Evolutionary conservation across 345 rosid genomes (phyloP).

Genomic region (Brassica incana): DNA sequence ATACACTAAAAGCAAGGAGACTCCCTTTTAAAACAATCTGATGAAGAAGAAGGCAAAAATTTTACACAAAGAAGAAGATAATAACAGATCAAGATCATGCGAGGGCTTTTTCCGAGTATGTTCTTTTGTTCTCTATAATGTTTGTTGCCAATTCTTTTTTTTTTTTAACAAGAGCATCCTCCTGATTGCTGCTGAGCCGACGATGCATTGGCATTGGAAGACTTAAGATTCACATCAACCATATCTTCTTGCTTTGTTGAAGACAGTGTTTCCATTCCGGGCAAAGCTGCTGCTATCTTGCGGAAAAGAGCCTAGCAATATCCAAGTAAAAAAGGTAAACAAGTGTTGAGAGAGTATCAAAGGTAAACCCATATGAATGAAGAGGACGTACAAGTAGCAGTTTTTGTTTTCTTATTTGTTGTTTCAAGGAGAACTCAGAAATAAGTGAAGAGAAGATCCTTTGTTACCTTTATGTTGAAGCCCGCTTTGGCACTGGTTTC

Average conservation of each 20-base stretch:
- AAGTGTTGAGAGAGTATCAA: no score
- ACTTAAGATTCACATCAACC: conserved; percentile 92
- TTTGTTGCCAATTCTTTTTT: not conserved
- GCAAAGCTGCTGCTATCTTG: conserved; percentile 90
- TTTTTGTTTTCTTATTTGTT: not conserved
- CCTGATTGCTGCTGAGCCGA: conserved; percentile 69
- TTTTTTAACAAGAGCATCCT: conserved; percentile 71
- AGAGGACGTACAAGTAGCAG: no score
- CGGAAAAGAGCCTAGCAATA: conserved; percentile 67
- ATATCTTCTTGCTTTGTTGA: conserved; percentile 88
- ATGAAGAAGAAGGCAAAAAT: conserved; percentile 33
- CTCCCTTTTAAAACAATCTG: conserved; percentile 16
- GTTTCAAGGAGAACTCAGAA: not conserved
- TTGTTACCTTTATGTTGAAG: conserved; percentile 80
- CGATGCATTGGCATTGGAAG: conserved; percentile 64
- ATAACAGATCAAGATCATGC: conserved; percentile 5
- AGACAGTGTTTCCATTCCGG: conserved; percentile 92
- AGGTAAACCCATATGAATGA: no score
- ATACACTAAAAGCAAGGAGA: conserved; percentile 11
- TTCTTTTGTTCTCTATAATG: conserved; percentile 7
- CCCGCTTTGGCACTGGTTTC: conserved; percentile 97
- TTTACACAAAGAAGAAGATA: conserved; percentile 27
- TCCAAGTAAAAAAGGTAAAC: not conserved
- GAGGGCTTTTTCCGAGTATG: not conserved
- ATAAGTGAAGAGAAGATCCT: not conserved